Evolutionary conservation across 176 grass and related monocot genomes (phyloP).

Genomic region (Oropetium thomaeum): DNA sequence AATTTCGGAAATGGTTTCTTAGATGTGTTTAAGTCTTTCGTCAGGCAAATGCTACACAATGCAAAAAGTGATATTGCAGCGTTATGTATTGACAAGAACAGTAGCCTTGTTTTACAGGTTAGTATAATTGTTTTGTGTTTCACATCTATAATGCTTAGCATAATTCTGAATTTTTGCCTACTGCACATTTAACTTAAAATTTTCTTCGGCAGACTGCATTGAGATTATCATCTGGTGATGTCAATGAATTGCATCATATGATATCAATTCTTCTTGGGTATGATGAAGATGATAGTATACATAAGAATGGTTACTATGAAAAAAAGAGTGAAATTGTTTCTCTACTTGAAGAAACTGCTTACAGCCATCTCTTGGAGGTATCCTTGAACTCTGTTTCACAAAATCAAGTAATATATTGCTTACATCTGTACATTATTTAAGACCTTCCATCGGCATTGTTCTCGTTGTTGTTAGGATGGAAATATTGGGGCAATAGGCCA

Average conservation of each 20-base stretch:
- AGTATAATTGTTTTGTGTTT: conserved; percentile 14
- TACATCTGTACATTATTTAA: not conserved
- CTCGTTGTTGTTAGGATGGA: not conserved
- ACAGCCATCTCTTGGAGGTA: conserved; percentile 95
- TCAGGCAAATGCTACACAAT: conserved; percentile 61
- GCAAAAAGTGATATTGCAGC: conserved; percentile 53
- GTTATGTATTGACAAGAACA: conserved; percentile 70
- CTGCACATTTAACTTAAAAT: conserved; percentile 3
- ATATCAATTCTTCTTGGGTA: conserved; percentile 66
- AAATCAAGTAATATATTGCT: not conserved
- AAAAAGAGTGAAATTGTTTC: conserved; percentile 65
- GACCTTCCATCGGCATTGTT: not conserved
- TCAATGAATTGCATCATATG: conserved; percentile 56
- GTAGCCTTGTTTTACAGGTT: conserved; percentile 93
- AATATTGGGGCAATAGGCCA: too few relatives aligned
- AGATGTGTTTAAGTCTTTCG: conserved; percentile 61
- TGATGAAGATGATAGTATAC: conserved; percentile 25
- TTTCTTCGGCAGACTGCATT: conserved; percentile 54
- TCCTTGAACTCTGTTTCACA: conserved; percentile 6
- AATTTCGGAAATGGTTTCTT: conserved; percentile 56
- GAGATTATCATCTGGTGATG: conserved; percentile 65
- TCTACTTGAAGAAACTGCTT: conserved; percentile 86
- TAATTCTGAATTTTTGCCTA: conserved; percentile 16
- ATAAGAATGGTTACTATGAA: conserved; percentile 37
- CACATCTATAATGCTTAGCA: not conserved